phyloP scores from a whole-genome alignment of 257 asterid genomes.

The Fraxinus quadrangulata region DNA sequence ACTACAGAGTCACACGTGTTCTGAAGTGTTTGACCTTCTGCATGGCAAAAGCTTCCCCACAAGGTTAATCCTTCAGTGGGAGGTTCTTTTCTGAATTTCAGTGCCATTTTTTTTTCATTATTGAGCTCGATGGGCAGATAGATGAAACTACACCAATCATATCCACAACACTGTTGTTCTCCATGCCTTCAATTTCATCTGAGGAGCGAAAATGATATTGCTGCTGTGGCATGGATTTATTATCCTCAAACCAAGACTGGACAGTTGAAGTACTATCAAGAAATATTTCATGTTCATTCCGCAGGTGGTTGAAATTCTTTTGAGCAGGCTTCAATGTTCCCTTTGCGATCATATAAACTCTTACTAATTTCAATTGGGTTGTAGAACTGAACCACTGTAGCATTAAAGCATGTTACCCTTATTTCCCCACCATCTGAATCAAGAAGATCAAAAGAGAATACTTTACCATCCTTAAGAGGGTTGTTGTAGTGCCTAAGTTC shows the following conservation, averaged over 20 bases:
- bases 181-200: conserved; percentile 68
- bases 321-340: conserved; percentile 72
- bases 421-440: conserved; percentile 92
- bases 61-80: conserved; percentile 83
- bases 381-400: conserved; percentile 76
- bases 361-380: conserved; percentile 65
- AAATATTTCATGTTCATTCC: conserved; percentile 70
- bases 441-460: conserved; percentile 89
- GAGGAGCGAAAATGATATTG: conserved; percentile 75
- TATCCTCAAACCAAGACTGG: conserved; percentile 74
- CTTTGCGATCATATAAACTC: conserved; percentile 68
- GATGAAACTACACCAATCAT: conserved; percentile 77
- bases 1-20: conserved; percentile 71
- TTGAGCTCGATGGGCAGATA: conserved; percentile 63
- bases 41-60: conserved; percentile 87
- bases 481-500: conserved; percentile 77
- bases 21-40: conserved; percentile 79
- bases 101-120: conserved; percentile 78
- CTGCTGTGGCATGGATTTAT: conserved; percentile 70
- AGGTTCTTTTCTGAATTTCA: conserved; percentile 78
- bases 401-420: conserved; percentile 89
- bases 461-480: conserved; percentile 85
- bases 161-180: conserved; percentile 64
- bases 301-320: conserved; percentile 74
- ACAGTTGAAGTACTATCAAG: conserved; percentile 42